A percentile compares a stretch with the other conserved stretches of the same genome.
Evolutionary conservation across 2,329 filamentous ascomycete species (phyloP).

Genomic region (Rhinocladiella similis): DNA sequence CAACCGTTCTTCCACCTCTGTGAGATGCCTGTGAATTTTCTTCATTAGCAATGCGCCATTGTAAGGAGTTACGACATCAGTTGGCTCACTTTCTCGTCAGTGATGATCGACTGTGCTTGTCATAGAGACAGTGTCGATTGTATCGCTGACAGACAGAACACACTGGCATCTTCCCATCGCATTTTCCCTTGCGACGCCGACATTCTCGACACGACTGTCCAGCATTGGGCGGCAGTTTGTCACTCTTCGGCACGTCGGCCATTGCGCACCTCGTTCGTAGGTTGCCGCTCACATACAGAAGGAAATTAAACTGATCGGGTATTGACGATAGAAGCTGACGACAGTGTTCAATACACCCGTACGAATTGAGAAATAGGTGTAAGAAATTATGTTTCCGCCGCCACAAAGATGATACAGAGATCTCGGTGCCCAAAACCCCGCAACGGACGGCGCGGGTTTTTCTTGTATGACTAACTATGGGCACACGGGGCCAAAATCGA

Average conservation of each 20-base stretch:
- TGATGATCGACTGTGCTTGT: constrained; percentile 26
- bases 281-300: neutral
- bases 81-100: constrained; percentile 22
- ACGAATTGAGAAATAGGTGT: no score
- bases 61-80: neutral
- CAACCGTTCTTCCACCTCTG: constrained; percentile 25
- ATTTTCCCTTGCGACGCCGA: constrained; percentile 21
- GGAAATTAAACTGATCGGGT: neutral
- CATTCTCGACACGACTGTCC: constrained; percentile 25
- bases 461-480: no score
- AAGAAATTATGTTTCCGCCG: no score
- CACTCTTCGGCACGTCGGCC: constrained; percentile 12
- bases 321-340: no score
- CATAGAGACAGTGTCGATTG: constrained; percentile 26
- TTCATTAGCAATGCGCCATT: neutral
- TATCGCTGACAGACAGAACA: constrained; percentile 27
- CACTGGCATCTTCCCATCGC: constrained; percentile 23
- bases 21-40: constrained; percentile 19
- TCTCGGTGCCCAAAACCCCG: no score
- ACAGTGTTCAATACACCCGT: no score
- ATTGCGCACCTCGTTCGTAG: neutral
- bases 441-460: no score
- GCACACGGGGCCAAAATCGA: no score
- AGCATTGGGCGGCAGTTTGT: constrained; percentile 12
- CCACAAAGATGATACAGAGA: no score